Conservation (phyloP, 2,329 filamentous ascomycete genomes). For the Plectosphaerella cucumerina region DNA sequence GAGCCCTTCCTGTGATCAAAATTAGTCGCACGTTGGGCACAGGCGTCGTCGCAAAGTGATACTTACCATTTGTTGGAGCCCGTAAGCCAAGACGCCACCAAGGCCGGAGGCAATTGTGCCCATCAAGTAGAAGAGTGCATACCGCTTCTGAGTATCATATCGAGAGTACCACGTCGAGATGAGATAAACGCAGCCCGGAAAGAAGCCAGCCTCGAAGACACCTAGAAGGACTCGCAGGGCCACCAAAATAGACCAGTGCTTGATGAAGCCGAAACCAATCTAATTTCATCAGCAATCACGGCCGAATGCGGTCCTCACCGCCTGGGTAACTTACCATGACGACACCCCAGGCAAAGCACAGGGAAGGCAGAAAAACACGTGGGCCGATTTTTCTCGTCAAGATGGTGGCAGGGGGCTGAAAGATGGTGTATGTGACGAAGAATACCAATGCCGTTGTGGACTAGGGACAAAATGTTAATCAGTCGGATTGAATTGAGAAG, state of each 20-base stretch:
- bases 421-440: slow-evolving; percentile 15
- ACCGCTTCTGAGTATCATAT: not conserved
- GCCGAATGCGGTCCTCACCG: too few relatives aligned
- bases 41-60: not conserved
- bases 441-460: slow-evolving; percentile 11
- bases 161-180: slow-evolving; percentile 25
- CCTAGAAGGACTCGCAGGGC: slow-evolving; percentile 10
- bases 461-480: not conserved
- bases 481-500: not conserved
- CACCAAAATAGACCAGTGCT: slow-evolving; percentile 10
- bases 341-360: slow-evolving; percentile 17
- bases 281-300: slow-evolving; percentile 6
- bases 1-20: slow-evolving; percentile 44
- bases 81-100: not conserved
- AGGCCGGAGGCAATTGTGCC: not conserved
- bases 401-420: slow-evolving; percentile 13
- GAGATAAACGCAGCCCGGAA: slow-evolving; percentile 26
- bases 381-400: slow-evolving; percentile 15
- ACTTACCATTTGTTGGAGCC: not conserved
- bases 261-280: slow-evolving; percentile 18
- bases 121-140: not conserved
- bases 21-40: not conserved
- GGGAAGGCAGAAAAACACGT: slow-evolving; percentile 11
- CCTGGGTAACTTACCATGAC: slow-evolving; percentile 12
- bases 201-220: slow-evolving; percentile 22